phyloP scores from a whole-genome alignment of 2,329 filamentous ascomycete genomes.

The Neophaeococcomyces aloes region DNA sequence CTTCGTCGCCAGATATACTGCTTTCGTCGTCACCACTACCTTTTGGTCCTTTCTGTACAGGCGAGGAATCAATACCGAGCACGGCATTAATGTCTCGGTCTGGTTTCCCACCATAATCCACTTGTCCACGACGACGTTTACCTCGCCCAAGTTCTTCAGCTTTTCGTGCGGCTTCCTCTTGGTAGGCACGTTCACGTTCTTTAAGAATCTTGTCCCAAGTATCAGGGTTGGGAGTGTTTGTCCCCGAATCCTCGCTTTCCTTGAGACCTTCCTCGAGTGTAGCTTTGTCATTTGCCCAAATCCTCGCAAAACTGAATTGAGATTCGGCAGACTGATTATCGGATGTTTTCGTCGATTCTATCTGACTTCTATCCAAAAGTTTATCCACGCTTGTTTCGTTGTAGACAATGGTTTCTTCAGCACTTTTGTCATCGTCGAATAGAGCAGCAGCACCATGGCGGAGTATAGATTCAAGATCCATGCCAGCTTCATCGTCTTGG shows the following conservation, averaged over 20 bases:
- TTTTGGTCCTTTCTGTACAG: constrained; percentile 21
- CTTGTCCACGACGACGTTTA: constrained; percentile 51
- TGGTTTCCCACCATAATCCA: constrained; percentile 17
- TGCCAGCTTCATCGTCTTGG: constrained; percentile 63
- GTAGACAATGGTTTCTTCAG: constrained; percentile 63
- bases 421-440: constrained; percentile 59
- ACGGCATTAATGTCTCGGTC: constrained; percentile 9
- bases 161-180: constrained; percentile 57
- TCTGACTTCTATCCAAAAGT: constrained; percentile 74
- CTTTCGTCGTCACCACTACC: background rate
- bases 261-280: constrained; percentile 54
- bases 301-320: constrained; percentile 78
- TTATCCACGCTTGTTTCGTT: constrained; percentile 75
- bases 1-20: constrained; percentile 24
- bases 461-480: constrained; percentile 78
- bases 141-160: constrained; percentile 75
- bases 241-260: constrained; percentile 39
- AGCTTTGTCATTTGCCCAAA: constrained; percentile 79
- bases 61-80: constrained; percentile 12
- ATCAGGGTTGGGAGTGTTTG: constrained; percentile 44
- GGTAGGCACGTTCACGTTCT: constrained; percentile 67
- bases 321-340: constrained; percentile 60
- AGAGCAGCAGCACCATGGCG: constrained; percentile 77
- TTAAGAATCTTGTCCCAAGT: constrained; percentile 87
- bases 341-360: constrained; percentile 58